Percentiles rank a stretch among this genome's conserved stretches.
These are phyloP conservation scores for Dipteronia dyeriana DNA, from an alignment of 345 rosid species.

Conservation along the genomic window DNA sequence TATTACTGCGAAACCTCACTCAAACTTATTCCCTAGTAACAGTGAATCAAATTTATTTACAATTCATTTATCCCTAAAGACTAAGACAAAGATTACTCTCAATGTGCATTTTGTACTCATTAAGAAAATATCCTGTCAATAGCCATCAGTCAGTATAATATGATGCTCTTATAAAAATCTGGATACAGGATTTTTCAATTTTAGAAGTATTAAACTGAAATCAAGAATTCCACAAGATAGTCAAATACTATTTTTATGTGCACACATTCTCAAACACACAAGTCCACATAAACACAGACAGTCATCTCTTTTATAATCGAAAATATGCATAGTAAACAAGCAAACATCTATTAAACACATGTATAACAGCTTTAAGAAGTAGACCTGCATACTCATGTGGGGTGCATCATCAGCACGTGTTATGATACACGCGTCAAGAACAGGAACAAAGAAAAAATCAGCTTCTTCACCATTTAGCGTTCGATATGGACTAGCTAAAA, in stretches of 20 bases:
- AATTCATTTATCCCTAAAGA: background rate
- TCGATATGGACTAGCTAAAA: conserved; percentile 76
- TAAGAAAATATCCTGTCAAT: background rate
- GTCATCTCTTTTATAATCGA: background rate
- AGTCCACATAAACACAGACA: background rate
- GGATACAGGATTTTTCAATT: background rate
- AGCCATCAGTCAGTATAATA: background rate
- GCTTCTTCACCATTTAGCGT: conserved; percentile 96
- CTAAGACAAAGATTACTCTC: background rate
- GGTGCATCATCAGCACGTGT: conserved; percentile 94
- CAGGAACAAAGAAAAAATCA: conserved; percentile 95
- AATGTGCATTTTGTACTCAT: background rate
- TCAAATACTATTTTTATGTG: background rate
- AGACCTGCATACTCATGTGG: conserved; percentile 76
- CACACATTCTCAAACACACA: background rate
- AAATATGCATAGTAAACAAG: background rate
- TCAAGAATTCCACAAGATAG: background rate
- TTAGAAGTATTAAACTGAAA: background rate
- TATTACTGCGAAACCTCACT: background rate
- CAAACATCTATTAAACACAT: background rate
- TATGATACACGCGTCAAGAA: conserved; percentile 95
- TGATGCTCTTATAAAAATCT: background rate
- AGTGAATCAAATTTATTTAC: background rate
- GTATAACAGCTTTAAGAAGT: conserved; percentile 9
- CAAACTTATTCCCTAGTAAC: background rate